These are phyloP conservation scores for Ogataea naganishii DNA, from an alignment of 805 yeast genomes.

Conservation along the genomic window DNA sequence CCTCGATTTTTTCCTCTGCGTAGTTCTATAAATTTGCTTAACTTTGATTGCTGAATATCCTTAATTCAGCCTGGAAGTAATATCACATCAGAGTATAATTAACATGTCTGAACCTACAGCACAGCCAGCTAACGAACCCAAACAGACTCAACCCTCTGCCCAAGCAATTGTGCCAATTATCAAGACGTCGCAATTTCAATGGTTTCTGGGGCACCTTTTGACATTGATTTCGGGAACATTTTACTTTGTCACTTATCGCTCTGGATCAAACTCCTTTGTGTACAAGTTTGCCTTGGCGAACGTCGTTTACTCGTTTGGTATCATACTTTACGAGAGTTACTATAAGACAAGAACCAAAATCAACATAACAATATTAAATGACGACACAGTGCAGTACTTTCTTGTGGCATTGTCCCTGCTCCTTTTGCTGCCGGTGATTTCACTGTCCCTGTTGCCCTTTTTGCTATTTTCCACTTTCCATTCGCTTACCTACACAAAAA, in stretches of 20 bases:
- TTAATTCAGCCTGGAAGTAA: no score
- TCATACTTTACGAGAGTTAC: slow-evolving; percentile 59
- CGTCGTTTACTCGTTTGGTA: slow-evolving; percentile 64
- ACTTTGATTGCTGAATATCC: no score
- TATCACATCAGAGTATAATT: no score
- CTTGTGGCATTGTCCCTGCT: slow-evolving; percentile 46
- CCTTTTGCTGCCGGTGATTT: slow-evolving; percentile 47
- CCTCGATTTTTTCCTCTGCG: no score
- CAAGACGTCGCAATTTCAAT: slow-evolving; percentile 57
- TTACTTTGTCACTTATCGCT: slow-evolving; percentile 28
- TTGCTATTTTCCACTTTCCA: slow-evolving; percentile 76
- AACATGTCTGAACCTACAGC: no score
- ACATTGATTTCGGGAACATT: slow-evolving; percentile 33
- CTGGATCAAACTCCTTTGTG: slow-evolving; percentile 31
- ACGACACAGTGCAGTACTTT: slow-evolving; percentile 73
- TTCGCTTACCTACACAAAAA: slow-evolving; percentile 59
- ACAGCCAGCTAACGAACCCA: no score
- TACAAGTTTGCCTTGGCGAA: slow-evolving; percentile 57
- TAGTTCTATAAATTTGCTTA: no score
- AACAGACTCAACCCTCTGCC: no score
- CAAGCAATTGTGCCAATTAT: no score
- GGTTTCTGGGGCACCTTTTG: slow-evolving; percentile 61
- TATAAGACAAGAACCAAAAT: no score
- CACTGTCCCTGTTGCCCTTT: slow-evolving; percentile 65
- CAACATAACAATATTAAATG: no score